Evolutionary conservation across 2,329 filamentous ascomycete genomes (phyloP).

Genomic region (Teratosphaeria gauchensis): DNA sequence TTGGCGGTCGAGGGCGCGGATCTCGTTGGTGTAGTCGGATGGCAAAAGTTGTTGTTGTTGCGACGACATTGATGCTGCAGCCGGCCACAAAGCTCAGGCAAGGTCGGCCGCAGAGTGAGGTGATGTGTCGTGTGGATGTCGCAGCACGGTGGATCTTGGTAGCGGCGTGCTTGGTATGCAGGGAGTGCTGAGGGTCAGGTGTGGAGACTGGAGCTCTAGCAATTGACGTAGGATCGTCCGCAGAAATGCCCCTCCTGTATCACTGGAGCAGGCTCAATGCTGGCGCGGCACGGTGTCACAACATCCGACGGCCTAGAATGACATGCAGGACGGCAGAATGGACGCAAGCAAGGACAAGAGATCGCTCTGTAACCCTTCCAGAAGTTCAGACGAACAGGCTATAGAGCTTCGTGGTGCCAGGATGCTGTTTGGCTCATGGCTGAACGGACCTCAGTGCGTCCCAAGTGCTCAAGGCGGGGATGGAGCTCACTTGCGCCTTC

Average conservation of each 20-base stretch:
- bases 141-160: background rate
- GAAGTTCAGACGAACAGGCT: background rate
- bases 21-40: constrained; percentile 50
- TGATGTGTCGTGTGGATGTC: background rate
- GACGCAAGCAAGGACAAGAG: background rate
- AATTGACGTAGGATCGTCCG: background rate
- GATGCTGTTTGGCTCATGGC: background rate
- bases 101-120: background rate
- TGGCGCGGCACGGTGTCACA: background rate
- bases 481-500: background rate
- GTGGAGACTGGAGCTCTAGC: background rate
- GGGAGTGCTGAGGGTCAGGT: background rate
- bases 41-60: constrained; percentile 30
- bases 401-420: background rate
- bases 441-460: background rate
- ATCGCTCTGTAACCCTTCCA: background rate
- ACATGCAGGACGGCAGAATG: background rate
- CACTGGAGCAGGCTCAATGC: background rate
- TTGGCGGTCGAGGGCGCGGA: constrained; percentile 54
- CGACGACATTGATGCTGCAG: background rate
- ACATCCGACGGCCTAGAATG: background rate
- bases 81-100: background rate
- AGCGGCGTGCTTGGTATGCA: background rate
- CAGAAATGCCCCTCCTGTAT: background rate
- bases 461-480: background rate